Percentiles rank a stretch among this genome's conserved stretches.
Evolutionary conservation across 768 basidiomycete genomes (phyloP).

Genomic region (Solioccasus polychromus): DNA sequence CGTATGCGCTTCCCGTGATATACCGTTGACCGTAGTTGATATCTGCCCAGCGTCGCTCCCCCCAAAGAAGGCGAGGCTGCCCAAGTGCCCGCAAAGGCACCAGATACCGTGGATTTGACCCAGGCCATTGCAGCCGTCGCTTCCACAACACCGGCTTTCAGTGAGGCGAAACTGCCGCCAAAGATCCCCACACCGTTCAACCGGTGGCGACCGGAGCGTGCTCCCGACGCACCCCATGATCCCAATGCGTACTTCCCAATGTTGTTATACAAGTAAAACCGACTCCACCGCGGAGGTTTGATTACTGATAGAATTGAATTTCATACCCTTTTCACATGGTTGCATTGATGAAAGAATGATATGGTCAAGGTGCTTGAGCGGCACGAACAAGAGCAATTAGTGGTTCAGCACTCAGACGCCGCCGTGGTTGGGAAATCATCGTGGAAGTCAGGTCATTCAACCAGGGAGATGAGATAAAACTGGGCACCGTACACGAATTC

Average conservation of each 20-base stretch:
- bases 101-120: conserved; percentile 57
- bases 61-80: conserved; percentile 42
- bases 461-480: too few relatives aligned
- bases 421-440: too few relatives aligned
- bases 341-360: conserved; percentile 7
- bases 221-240: conserved; percentile 80
- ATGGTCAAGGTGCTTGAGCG: background rate
- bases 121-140: conserved; percentile 70
- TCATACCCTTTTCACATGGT: conserved; percentile 27
- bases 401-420: background rate
- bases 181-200: conserved; percentile 61
- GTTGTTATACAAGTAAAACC: conserved; percentile 52
- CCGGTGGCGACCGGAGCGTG: conserved; percentile 71
- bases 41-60: conserved; percentile 46
- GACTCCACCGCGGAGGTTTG: background rate
- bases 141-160: conserved; percentile 53
- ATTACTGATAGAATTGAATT: conserved; percentile 24
- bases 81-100: conserved; percentile 44
- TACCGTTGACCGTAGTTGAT: conserved; percentile 5
- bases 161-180: conserved; percentile 69
- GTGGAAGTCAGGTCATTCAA: too few relatives aligned
- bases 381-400: background rate
- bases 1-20: conserved; percentile 46
- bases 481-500: too few relatives aligned
- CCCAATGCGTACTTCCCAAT: conserved; percentile 84